These are phyloP conservation scores for Sonneratia caseolaris DNA, from an alignment of 345 rosid genomes.

Conservation along the genomic window DNA sequence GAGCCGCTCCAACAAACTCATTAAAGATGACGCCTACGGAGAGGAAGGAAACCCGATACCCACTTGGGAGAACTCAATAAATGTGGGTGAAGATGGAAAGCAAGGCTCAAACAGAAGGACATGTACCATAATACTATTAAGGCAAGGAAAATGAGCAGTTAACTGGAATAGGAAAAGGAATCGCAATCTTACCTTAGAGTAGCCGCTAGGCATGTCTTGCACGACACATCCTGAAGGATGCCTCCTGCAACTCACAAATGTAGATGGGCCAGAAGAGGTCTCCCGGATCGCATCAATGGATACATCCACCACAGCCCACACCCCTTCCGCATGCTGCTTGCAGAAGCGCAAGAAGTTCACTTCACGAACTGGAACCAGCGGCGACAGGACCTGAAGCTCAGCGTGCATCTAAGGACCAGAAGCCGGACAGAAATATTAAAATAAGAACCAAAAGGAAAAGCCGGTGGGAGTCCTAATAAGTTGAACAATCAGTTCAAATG, in stretches of 20 bases:
- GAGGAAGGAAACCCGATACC: conserved; percentile 11
- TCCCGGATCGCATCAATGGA: conserved; percentile 25
- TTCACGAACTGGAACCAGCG: conserved; percentile 58
- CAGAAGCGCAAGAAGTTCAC: conserved; percentile 52
- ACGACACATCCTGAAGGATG: conserved; percentile 86
- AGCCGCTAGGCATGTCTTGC: conserved; percentile 40
- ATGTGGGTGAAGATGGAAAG: conserved; percentile 4
- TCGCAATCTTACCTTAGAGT: conserved; percentile 27
- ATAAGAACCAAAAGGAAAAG: too few relatives aligned
- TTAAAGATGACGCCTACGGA: conserved; percentile 14
- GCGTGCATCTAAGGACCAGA: conserved; percentile 31
- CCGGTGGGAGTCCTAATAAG: too few relatives aligned
- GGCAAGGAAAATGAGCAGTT: too few relatives aligned
- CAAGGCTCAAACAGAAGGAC: not conserved
- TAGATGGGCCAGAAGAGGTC: not conserved
- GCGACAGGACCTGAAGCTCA: conserved; percentile 61
- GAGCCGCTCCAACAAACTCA: conserved; percentile 9
- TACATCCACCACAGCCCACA: conserved; percentile 61
- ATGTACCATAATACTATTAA: too few relatives aligned
- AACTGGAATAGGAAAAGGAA: too few relatives aligned
- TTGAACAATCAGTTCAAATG: not conserved
- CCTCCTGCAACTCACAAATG: conserved; percentile 32
- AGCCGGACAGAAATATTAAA: too few relatives aligned
- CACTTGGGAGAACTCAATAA: conserved; percentile 15
- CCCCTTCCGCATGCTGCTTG: conserved; percentile 34